phyloP scores from a whole-genome alignment of 2,329 filamentous ascomycete species.

The Raffaelea ambrosiae region DNA sequence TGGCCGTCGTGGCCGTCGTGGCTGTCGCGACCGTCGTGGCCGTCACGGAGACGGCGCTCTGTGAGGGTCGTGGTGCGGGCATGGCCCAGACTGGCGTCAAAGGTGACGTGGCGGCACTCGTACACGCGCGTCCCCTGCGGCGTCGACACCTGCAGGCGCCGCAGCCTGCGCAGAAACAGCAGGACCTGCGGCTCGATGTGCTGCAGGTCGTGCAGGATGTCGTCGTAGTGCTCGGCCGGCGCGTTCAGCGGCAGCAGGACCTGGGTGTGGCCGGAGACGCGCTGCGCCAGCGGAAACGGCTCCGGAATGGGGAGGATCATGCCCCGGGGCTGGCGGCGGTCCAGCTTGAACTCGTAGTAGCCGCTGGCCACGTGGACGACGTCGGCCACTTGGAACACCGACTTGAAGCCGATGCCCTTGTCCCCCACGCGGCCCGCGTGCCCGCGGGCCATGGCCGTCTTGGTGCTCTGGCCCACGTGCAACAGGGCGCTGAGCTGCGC shows the following conservation, averaged over 20 bases:
- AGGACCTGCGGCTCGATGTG: background rate
- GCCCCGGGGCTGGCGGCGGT: constrained; percentile 30
- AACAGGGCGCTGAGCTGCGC: constrained; percentile 37
- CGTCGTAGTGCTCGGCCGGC: background rate
- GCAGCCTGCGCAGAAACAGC: background rate
- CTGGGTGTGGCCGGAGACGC: constrained; percentile 4
- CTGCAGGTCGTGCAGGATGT: background rate
- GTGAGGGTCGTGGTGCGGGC: too few relatives aligned
- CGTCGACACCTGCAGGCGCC: background rate
- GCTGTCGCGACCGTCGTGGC: too few relatives aligned
- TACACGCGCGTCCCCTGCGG: too few relatives aligned
- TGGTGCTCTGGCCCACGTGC: constrained; percentile 27
- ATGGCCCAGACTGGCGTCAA: too few relatives aligned
- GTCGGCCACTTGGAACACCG: constrained; percentile 35
- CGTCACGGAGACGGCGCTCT: too few relatives aligned
- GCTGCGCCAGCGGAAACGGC: constrained; percentile 18
- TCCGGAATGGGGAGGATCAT: constrained; percentile 32
- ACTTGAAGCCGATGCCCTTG: constrained; percentile 43
- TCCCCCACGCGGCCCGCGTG: constrained; percentile 35
- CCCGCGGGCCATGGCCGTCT: constrained; percentile 19
- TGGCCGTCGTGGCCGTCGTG: too few relatives aligned
- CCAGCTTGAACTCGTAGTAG: constrained; percentile 32
- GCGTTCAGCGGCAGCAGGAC: background rate
- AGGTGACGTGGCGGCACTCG: too few relatives aligned
- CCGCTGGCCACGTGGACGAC: constrained; percentile 36